A percentile compares a stretch with the other conserved stretches of the same genome.
Evolutionary conservation across 495 filamentous ascomycete species (phyloP).

Genomic region (Halenospora varia): DNA sequence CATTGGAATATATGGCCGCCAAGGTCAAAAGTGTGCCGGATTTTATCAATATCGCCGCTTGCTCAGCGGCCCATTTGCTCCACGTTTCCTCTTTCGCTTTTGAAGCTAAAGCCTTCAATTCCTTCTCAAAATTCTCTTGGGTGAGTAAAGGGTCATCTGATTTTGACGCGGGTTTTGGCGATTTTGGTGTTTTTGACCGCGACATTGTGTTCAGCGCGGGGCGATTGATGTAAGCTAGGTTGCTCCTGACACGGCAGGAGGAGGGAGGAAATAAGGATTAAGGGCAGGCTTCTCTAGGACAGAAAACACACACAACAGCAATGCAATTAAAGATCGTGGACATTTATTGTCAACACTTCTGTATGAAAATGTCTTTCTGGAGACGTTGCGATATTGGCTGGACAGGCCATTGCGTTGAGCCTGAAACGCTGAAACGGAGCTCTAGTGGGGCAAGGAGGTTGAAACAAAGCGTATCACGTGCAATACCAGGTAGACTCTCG

Average conservation of each 20-base stretch:
- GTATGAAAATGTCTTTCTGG: conserved; percentile 1
- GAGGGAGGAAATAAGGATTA: too few species aligned
- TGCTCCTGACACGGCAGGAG: too few species aligned
- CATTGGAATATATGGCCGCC: conserved; percentile 67
- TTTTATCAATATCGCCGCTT: conserved; percentile 28
- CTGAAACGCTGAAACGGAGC: conserved; percentile 25
- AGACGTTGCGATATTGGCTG: conserved; percentile 16
- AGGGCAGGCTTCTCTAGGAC: too few species aligned
- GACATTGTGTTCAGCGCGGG: too few species aligned
- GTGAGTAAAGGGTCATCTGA: conserved; percentile 25
- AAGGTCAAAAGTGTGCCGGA: conserved; percentile 53
- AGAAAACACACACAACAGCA: too few species aligned
- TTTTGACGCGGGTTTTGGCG: conserved; percentile 7
- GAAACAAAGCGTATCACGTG: neutral
- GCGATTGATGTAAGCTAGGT: too few species aligned
- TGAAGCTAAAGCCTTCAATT: conserved; percentile 43
- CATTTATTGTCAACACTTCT: too few species aligned
- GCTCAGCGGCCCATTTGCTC: conserved; percentile 24
- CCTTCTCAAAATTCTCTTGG: conserved; percentile 45
- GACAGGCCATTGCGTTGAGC: conserved; percentile 13
- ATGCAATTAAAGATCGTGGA: too few species aligned
- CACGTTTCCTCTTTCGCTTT: conserved; percentile 46
- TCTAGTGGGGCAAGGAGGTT: too few species aligned
- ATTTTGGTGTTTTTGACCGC: conserved; percentile 1
- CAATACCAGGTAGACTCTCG: too few species aligned